A percentile compares a stretch with the other conserved stretches of the same genome.
These are phyloP conservation scores for Plectosphaerella plurivora DNA, from an alignment of 2,329 filamentous ascomycete genomes.

Conservation along the genomic window DNA sequence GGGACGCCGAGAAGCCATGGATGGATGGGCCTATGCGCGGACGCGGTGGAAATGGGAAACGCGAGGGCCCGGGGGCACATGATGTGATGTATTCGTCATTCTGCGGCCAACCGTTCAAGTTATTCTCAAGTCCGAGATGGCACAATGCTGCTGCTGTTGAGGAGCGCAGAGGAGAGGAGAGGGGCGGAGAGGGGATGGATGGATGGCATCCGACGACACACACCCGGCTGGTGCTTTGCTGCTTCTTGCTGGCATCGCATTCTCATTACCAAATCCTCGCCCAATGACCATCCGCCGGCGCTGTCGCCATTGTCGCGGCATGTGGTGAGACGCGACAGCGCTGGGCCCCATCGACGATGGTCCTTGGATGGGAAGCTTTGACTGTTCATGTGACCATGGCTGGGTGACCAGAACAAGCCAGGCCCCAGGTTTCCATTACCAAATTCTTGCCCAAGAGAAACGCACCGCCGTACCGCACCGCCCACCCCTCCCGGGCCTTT, in stretches of 20 bases:
- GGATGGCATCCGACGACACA: neutral
- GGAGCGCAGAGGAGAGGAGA: too few relatives aligned
- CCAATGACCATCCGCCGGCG: conserved; percentile 17
- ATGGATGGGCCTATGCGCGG: neutral
- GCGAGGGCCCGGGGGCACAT: neutral
- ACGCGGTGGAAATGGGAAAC: neutral
- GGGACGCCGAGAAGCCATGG: neutral
- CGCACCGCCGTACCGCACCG: neutral
- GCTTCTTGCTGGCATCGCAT: conserved; percentile 10
- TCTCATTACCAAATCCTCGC: conserved; percentile 32
- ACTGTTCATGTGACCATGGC: conserved; percentile 28
- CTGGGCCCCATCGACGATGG: neutral
- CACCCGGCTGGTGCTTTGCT: neutral
- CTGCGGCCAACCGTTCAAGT: conserved; percentile 2
- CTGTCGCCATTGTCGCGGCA: conserved; percentile 1
- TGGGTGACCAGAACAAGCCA: conserved; percentile 25
- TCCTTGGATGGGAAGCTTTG: neutral
- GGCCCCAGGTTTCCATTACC: conserved; percentile 42
- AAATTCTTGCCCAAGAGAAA: conserved; percentile 28
- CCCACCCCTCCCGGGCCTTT: neutral
- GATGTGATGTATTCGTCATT: conserved; percentile 6
- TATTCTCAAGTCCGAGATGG: too few relatives aligned
- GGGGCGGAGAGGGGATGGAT: too few relatives aligned
- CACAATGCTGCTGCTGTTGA: too few relatives aligned
- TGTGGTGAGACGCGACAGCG: conserved; percentile 1